A percentile compares a stretch with the other conserved stretches of the same genome.
Evolutionary conservation across 345 rosid genomes (phyloP).

Genomic region (Limnanthes douglasii): DNA sequence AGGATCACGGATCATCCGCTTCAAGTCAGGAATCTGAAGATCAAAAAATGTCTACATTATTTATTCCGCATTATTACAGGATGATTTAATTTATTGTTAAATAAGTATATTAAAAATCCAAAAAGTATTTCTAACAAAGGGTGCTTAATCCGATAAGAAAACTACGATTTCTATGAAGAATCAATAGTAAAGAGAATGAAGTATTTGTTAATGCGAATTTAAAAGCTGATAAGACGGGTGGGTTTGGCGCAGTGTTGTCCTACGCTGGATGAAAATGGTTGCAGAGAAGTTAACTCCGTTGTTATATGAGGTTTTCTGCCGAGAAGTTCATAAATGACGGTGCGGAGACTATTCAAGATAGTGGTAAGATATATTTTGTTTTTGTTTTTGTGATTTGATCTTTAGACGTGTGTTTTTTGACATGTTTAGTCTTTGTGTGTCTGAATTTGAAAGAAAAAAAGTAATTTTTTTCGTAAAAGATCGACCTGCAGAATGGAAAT

Average conservation of each 20-base stretch:
- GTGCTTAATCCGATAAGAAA: slow-evolving; percentile 55
- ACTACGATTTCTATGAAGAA: slow-evolving; percentile 33
- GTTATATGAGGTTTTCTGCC: slow-evolving; percentile 42
- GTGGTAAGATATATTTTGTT: background rate
- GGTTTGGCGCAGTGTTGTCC: slow-evolving; percentile 70
- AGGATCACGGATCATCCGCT: too few species aligned
- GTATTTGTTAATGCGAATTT: slow-evolving; percentile 23
- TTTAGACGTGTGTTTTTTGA: background rate
- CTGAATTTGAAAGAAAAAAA: background rate
- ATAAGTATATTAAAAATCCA: too few species aligned
- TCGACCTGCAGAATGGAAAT: too few species aligned
- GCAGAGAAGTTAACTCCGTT: slow-evolving; percentile 43
- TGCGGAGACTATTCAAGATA: background rate
- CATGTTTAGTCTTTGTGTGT: too few species aligned
- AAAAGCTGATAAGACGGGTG: slow-evolving; percentile 19
- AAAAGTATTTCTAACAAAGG: slow-evolving; percentile 43
- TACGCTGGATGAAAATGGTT: slow-evolving; percentile 19
- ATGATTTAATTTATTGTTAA: too few species aligned
- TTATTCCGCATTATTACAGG: too few species aligned
- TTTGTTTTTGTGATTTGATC: background rate
- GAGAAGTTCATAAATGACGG: slow-evolving; percentile 19
- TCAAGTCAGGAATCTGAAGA: too few species aligned
- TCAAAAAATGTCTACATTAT: too few species aligned
- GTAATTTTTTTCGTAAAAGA: too few species aligned
- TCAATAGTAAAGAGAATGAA: slow-evolving; percentile 7